Base-by-base conservation (phyloP, 345 rosid genomes). In the Cardiospermum halicacabum region DNA sequence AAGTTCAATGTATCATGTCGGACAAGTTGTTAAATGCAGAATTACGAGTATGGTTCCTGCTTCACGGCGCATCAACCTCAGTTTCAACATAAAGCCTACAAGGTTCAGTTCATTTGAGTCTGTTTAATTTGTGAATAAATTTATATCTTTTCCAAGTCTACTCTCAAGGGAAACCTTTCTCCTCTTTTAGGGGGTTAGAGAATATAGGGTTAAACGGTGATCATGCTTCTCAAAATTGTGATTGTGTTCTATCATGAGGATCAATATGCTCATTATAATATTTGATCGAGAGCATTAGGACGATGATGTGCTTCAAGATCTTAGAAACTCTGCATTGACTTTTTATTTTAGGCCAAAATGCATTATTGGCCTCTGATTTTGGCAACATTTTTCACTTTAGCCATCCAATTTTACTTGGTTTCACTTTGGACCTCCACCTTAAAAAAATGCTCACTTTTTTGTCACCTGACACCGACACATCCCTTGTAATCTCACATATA, bases 21-120 rank as follows among this genome's bases (percentile, higher is more conserved):
- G 95, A n/a, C 84, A 94, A 83, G 99, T 87, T 61, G 86, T 94
- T 74, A 91, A 94, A 83, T 94, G 99, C 84, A 82, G 96, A 78
- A 81, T 94, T 73, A 79, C 72, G 37, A 59, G 88, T 73, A 80
- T 92, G 50, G 66, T 71, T 75, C 84, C 86, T 70, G 77, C 85
- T 65, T 81, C 89, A 40, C 86, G 78, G 65, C 84, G 85, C 53
- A 84, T 94, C 76, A 91, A 77, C 79, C 96, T 94, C 40, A 94
- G 99, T 78, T 85, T 91, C 73, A 67, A 69, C 57, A 87, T 83
- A 83, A 91, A 84, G 79, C 84, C 88, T 40, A 40, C 79, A 62
- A 94, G 96, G 99, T 94, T 76, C 48, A 78, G 53, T 74, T 66
- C 63, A 19, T 48, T 50, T 11, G 28, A 50, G 49, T 37, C 42